Percentiles rank a stretch among this genome's conserved stretches.
Conservation (phyloP, 2,329 filamentous ascomycete species). For the Bipolaris gigantea region DNA sequence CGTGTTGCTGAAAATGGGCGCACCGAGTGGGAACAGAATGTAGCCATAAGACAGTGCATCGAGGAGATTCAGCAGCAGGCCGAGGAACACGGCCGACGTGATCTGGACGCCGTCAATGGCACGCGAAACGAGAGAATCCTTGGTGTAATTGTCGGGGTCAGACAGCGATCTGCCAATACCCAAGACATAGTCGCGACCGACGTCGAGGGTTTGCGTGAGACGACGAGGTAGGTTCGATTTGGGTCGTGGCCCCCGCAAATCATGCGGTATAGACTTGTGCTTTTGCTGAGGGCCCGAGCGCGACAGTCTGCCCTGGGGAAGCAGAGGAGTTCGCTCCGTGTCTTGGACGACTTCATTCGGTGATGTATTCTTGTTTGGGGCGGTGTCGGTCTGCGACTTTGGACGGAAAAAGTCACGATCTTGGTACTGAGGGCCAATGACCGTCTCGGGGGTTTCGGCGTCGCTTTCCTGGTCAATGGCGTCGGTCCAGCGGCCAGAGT, state of each 20-base stretch:
- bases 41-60: slow-evolving; percentile 91
- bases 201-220: slow-evolving; percentile 22
- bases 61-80: slow-evolving; percentile 85
- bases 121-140: slow-evolving; percentile 64
- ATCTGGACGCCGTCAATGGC: slow-evolving; percentile 68
- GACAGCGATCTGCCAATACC: slow-evolving; percentile 43
- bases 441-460: slow-evolving; percentile 53
- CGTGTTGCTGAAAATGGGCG: slow-evolving; percentile 79
- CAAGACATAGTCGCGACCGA: slow-evolving; percentile 26
- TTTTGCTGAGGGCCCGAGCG: slow-evolving; percentile 24
- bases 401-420: slow-evolving; percentile 32
- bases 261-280: slow-evolving; percentile 13
- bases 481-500: slow-evolving; percentile 48
- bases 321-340: slow-evolving; percentile 44
- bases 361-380: slow-evolving; percentile 4
- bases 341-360: slow-evolving; percentile 37
- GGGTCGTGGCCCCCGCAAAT: slow-evolving; percentile 27
- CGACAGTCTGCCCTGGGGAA: slow-evolving; percentile 39
- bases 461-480: slow-evolving; percentile 66
- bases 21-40: slow-evolving; percentile 89
- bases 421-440: slow-evolving; percentile 24
- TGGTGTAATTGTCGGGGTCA: slow-evolving; percentile 74
- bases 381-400: slow-evolving; percentile 1
- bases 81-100: slow-evolving; percentile 84
- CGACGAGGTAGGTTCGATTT: slow-evolving; percentile 20